A percentile compares a stretch with the other conserved stretches of the same genome.
Conservation (phyloP, 768 basidiomycete species). For the Coprinopsis cinerea region DNA sequence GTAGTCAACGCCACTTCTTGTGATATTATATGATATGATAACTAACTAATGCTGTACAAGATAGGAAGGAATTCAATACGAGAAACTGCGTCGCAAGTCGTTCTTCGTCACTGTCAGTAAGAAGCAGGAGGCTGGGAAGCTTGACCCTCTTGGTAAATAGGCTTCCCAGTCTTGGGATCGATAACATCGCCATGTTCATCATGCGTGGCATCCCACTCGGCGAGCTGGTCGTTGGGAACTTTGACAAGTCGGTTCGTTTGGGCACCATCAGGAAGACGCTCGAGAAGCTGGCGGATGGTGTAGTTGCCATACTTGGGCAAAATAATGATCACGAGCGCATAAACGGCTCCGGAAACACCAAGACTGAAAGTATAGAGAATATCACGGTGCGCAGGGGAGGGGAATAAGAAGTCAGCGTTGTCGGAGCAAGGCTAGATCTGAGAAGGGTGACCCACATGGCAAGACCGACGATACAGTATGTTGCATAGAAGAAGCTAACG, state of each 20-base stretch:
- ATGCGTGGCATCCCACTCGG: conserved; percentile 30
- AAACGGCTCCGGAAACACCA: conserved; percentile 24
- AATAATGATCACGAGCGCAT: conserved; percentile 30
- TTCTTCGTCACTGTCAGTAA: too few relatives aligned
- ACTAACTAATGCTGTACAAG: too few relatives aligned
- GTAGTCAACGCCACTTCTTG: too few relatives aligned
- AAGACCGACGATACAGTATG: conserved; percentile 34
- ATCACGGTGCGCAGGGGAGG: too few relatives aligned
- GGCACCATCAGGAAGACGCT: conserved; percentile 30
- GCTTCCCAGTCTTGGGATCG: conserved; percentile 11
- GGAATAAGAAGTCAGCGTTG: too few relatives aligned
- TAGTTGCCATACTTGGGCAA: conserved; percentile 40
- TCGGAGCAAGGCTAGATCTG: conserved; percentile 4
- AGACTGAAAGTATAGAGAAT: conserved; percentile 18
- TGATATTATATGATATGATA: too few relatives aligned
- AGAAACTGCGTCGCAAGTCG: too few relatives aligned
- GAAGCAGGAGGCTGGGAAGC: too few relatives aligned
- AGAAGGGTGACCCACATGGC: conserved; percentile 23
- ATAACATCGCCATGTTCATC: conserved; percentile 27
- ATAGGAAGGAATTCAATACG: too few relatives aligned
- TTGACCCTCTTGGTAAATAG: background rate
- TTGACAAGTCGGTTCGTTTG: conserved; percentile 26
- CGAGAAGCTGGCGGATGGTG: conserved; percentile 39
- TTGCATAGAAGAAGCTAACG: conserved; percentile 38
- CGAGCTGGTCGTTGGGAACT: conserved; percentile 24